phyloP scores from a whole-genome alignment of 805 yeast species.

The Candida patagonica region DNA sequence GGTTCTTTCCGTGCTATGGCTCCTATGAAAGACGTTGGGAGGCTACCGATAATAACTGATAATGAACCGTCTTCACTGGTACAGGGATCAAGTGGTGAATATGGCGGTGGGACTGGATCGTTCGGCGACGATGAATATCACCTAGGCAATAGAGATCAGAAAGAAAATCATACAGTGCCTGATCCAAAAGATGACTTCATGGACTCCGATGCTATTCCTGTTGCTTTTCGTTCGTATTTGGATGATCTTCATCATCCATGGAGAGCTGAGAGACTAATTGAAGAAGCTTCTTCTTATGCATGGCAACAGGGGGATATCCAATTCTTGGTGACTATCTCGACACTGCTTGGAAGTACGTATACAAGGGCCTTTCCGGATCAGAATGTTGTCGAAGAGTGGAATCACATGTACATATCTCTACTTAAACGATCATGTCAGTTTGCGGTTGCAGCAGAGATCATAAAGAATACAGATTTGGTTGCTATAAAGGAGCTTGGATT shows the following conservation, averaged over 20 bases:
- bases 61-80: no score
- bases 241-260: conserved; percentile 38
- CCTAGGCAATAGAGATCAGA: no score
- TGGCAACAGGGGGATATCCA: conserved; percentile 55
- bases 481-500: conserved; percentile 23
- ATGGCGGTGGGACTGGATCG: no score
- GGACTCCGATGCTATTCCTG: no score
- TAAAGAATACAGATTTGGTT: conserved; percentile 33
- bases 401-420: conserved; percentile 44
- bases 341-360: conserved; percentile 41
- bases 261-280: conserved; percentile 42
- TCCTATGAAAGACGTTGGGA: no score
- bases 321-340: conserved; percentile 47
- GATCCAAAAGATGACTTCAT: no score
- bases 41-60: no score
- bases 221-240: conserved; percentile 7
- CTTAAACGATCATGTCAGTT: conserved; percentile 44
- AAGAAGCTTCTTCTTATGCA: conserved; percentile 46
- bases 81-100: no score
- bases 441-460: conserved; percentile 47
- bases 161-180: no score
- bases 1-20: no score
- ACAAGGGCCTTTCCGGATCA: conserved; percentile 25
- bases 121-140: no score
- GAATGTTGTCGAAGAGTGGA: conserved; percentile 42